Conservation (phyloP, 768 basidiomycete species). For the Psilocybe tampanensis region DNA sequence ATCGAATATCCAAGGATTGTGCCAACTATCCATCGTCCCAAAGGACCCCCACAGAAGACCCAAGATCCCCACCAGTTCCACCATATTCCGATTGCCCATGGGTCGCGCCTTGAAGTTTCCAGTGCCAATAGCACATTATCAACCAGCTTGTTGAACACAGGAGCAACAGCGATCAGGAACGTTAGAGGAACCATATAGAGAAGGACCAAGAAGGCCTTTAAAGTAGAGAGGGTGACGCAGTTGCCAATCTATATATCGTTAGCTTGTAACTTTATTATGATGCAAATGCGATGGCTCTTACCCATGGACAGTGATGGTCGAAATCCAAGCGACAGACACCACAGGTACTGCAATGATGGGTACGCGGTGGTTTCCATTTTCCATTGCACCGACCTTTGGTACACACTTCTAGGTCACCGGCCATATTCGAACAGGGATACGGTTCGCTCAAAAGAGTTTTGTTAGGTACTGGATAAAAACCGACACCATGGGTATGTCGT, state of each 20-base stretch:
- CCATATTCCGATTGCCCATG: conserved; percentile 35
- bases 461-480: conserved; percentile 33
- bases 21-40: conserved; percentile 44
- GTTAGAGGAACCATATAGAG: conserved; percentile 34
- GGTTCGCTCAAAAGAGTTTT: conserved; percentile 33
- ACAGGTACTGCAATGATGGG: conserved; percentile 48
- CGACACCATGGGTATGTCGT: conserved; percentile 35
- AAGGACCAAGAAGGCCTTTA: conserved; percentile 38
- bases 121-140: conserved; percentile 32
- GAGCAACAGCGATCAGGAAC: conserved; percentile 29
- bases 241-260: not conserved
- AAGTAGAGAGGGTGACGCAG: conserved; percentile 24
- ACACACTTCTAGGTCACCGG: conserved; percentile 38
- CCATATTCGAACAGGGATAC: conserved; percentile 37
- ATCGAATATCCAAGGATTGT: conserved; percentile 36
- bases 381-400: conserved; percentile 34
- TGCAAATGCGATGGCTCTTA: conserved; percentile 15
- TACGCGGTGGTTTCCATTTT: conserved; percentile 45
- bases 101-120: conserved; percentile 26
- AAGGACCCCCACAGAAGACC: conserved; percentile 44
- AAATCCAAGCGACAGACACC: conserved; percentile 45
- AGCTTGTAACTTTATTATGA: not conserved
- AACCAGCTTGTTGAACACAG: conserved; percentile 27
- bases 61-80: conserved; percentile 48
- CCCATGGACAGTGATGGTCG: conserved; percentile 53